phyloP scores from a whole-genome alignment of 2,329 filamentous ascomycete genomes.

The Sporothrix luriei region DNA sequence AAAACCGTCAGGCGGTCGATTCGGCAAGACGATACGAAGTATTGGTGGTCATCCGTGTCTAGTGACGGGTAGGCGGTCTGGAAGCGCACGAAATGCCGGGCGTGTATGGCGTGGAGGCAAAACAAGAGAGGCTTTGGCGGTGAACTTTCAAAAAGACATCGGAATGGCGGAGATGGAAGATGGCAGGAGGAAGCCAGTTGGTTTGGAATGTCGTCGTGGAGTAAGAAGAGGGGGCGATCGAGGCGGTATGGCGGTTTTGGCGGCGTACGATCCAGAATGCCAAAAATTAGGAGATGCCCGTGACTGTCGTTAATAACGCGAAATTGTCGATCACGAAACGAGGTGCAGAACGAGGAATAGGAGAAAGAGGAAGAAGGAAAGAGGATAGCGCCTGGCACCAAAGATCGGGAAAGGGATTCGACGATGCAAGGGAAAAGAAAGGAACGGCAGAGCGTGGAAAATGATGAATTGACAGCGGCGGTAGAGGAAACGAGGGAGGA shows the following conservation, averaged over 20 bases:
- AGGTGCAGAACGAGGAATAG: background rate
- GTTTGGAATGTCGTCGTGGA: conserved; percentile 22
- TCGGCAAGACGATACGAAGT: background rate
- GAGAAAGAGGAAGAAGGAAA: background rate
- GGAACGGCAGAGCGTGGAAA: background rate
- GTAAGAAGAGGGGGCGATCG: background rate
- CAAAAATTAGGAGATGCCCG: background rate
- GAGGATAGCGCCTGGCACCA: background rate
- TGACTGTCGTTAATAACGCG: background rate
- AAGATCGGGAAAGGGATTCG: background rate
- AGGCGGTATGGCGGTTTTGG: conserved; percentile 16
- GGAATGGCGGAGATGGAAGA: conserved; percentile 9
- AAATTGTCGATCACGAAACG: background rate
- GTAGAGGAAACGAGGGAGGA: conserved; percentile 22
- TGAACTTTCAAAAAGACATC: conserved; percentile 9
- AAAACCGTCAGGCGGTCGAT: background rate
- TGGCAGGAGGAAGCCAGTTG: background rate
- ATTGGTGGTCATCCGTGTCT: background rate
- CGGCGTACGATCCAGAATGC: background rate
- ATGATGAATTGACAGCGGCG: background rate
- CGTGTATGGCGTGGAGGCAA: conserved; percentile 7
- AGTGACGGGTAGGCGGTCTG: background rate
- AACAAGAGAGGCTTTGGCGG: background rate
- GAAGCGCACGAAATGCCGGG: background rate
- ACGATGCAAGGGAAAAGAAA: conserved; percentile 17